Conservation (phyloP, 345 rosid genomes). For the Anacardium occidentale region DNA sequence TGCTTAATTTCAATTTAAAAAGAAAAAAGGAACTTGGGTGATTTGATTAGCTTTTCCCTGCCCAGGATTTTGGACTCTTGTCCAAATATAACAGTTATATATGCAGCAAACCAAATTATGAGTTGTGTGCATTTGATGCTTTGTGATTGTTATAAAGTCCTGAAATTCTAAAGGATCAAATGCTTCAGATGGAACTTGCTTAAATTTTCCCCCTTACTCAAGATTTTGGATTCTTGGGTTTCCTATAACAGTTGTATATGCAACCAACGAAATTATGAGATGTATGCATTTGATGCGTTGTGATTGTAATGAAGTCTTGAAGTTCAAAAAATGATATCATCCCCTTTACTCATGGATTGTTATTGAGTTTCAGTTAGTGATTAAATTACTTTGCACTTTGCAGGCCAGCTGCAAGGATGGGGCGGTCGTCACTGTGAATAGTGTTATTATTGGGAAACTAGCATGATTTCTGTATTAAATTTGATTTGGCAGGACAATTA, state of each 20-base stretch:
- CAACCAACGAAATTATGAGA: too few species aligned
- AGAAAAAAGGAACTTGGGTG: not conserved
- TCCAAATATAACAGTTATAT: too few species aligned
- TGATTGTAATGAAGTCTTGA: not conserved
- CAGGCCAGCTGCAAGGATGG: conserved; percentile 30
- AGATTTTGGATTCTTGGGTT: not conserved
- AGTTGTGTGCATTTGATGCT: too few species aligned
- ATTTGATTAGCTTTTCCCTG: not conserved
- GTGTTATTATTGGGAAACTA: too few species aligned
- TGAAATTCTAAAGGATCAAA: not conserved
- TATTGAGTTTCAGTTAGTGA: not conserved
- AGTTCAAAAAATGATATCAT: not conserved
- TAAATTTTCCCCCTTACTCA: not conserved
- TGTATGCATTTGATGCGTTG: too few species aligned
- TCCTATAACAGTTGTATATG: too few species aligned
- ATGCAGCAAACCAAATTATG: too few species aligned
- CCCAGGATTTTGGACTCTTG: too few species aligned
- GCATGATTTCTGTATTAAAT: too few species aligned
- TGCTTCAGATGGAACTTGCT: not conserved
- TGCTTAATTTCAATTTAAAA: not conserved
- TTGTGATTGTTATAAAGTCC: not conserved
- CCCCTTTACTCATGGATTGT: not conserved
- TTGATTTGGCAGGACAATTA: too few species aligned
- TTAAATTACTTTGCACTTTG: conserved; percentile 17
- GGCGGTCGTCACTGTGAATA: conserved; percentile 29